A percentile compares a stretch with the other conserved stretches of the same genome.
These are phyloP conservation scores for Allium sativum DNA, from an alignment of 106 monocot genomes.

Conservation along the genomic window DNA sequence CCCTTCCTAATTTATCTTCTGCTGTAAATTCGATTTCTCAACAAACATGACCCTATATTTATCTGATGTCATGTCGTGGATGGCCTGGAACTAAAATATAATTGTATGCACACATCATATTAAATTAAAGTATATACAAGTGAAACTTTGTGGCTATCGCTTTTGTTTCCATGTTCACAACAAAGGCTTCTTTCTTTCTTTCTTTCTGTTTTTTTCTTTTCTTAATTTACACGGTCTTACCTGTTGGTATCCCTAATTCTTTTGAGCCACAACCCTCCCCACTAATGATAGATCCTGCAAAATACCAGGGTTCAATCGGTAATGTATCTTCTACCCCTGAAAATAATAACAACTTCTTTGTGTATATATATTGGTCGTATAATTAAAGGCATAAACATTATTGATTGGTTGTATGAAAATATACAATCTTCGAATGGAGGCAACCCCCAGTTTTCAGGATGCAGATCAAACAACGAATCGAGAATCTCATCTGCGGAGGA, in stretches of 20 bases:
- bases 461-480: constrained; percentile 89
- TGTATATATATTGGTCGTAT: neutral
- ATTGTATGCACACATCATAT: too few species aligned
- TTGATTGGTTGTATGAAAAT: too few species aligned
- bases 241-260: constrained; percentile 91
- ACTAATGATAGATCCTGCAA: constrained; percentile 86
- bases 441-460: constrained; percentile 89
- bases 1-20: too few species aligned
- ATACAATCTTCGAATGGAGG: constrained; percentile 90
- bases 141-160: neutral
- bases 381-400: neutral
- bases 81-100: too few species aligned
- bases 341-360: constrained; percentile 4
- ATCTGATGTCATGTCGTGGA: too few species aligned
- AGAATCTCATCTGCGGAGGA: constrained; percentile 78
- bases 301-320: constrained; percentile 82
- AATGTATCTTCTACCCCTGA: constrained; percentile 77
- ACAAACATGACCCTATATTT: too few species aligned
- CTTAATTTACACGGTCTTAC: too few species aligned
- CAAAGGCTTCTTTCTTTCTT: too few species aligned
- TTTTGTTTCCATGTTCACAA: too few species aligned
- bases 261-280: constrained; percentile 91
- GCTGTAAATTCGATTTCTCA: too few species aligned
- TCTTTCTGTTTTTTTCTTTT: too few species aligned
- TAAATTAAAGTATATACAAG: neutral